Evolutionary conservation across 73 alveolate genomes (phyloP).

Genomic region (Blepharisma japonicum): DNA sequence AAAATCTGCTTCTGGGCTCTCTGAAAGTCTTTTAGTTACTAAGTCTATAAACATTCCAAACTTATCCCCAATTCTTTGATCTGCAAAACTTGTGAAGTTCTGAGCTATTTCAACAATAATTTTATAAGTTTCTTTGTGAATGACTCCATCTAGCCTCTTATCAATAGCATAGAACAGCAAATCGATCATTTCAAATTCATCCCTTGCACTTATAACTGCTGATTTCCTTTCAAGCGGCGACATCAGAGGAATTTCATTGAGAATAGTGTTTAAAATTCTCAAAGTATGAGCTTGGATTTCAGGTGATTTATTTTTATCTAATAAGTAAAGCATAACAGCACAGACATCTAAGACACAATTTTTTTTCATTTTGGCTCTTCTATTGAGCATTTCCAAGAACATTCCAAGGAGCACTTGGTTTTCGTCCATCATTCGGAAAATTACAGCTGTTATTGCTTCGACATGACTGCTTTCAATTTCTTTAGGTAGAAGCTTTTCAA

Average conservation of each 20-base stretch:
- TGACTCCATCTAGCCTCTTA: background rate
- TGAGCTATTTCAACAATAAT: background rate
- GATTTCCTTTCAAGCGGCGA: background rate
- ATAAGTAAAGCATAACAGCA: background rate
- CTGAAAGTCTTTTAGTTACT: background rate
- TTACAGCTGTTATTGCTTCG: background rate
- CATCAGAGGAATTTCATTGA: no score
- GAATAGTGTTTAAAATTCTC: no score
- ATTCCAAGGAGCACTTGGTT: background rate
- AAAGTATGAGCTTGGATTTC: background rate
- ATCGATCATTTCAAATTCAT: conserved; percentile 6
- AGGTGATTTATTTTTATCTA: background rate
- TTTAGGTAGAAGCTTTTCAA: background rate
- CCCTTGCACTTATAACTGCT: background rate
- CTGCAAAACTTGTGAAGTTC: background rate
- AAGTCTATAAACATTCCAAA: background rate
- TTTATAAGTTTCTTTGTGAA: conserved; percentile 1
- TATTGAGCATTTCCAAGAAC: background rate
- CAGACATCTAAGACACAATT: background rate
- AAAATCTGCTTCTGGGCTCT: background rate
- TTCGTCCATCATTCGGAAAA: background rate
- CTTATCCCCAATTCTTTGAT: background rate
- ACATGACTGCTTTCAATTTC: background rate
- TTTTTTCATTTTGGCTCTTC: background rate
- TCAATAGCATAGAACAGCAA: background rate